Evolutionary conservation across 2,329 filamentous ascomycete genomes (phyloP).

Genomic region (Aspergillus cejpii): DNA sequence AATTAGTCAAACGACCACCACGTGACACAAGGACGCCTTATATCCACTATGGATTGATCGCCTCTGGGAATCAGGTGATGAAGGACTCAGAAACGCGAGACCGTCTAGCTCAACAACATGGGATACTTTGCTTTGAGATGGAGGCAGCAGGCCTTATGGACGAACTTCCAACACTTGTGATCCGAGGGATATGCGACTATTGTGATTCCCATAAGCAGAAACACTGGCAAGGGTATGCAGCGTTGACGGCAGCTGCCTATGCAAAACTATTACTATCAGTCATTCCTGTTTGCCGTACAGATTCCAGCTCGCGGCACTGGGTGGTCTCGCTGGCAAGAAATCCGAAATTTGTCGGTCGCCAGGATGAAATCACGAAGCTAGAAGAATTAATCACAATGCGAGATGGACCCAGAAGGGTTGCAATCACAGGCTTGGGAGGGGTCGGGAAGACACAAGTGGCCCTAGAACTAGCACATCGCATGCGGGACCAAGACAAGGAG

Average conservation of each 20-base stretch:
- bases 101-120: not conserved
- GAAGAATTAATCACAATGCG: not conserved
- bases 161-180: conserved; percentile 5
- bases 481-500: conserved; percentile 10
- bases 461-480: conserved; percentile 20
- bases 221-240: conserved; percentile 12
- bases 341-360: not conserved
- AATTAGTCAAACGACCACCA: not conserved
- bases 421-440: conserved; percentile 11
- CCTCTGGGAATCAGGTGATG: not conserved
- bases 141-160: conserved; percentile 8
- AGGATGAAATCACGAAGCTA: not conserved
- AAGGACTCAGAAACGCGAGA: not conserved
- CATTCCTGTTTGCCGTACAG: not conserved
- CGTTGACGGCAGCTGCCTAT: conserved; percentile 12
- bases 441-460: conserved; percentile 24
- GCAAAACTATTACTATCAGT: conserved; percentile 4
- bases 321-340: conserved; percentile 15
- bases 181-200: conserved; percentile 12
- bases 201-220: conserved; percentile 13
- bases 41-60: not conserved
- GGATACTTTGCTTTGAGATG: not conserved
- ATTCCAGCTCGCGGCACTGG: conserved; percentile 4
- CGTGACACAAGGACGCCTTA: not conserved
- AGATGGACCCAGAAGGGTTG: conserved; percentile 1